Evolutionary conservation across 2,329 filamentous ascomycete species (phyloP).

Genomic region (Scorias spongiosa): DNA sequence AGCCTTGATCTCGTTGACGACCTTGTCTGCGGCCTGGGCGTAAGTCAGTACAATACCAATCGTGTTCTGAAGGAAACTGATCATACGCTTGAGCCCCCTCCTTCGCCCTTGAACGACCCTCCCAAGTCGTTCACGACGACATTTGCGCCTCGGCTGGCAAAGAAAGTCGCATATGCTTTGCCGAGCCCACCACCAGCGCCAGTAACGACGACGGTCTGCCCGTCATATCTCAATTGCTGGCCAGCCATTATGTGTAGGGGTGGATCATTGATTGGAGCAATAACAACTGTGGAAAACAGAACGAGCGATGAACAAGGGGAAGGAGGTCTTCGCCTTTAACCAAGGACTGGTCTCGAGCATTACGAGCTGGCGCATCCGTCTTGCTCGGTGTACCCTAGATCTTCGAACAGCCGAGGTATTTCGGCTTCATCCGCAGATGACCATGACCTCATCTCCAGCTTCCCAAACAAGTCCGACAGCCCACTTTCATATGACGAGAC

Average conservation of each 20-base stretch:
- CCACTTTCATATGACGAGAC: not conserved
- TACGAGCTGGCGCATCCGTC: too few relatives aligned
- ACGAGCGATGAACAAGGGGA: not conserved
- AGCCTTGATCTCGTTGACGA: constrained; percentile 69
- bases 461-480: not conserved
- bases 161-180: constrained; percentile 75
- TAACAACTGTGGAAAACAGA: not conserved
- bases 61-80: not conserved
- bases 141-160: constrained; percentile 78
- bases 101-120: constrained; percentile 84
- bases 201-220: constrained; percentile 78
- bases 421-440: not conserved
- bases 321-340: not conserved
- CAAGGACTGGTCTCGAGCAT: not conserved
- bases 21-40: constrained; percentile 59
- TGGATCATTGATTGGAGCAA: not conserved
- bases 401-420: not conserved
- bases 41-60: constrained; percentile 2
- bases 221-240: constrained; percentile 61
- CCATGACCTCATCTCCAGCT: not conserved
- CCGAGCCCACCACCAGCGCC: constrained; percentile 72
- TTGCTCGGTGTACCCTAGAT: too few relatives aligned
- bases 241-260: not conserved
- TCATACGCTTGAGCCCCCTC: constrained; percentile 66
- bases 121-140: constrained; percentile 96